Evolutionary conservation across 805 yeast genomes (phyloP).

Genomic region (Schwanniomyces polymorphus): DNA sequence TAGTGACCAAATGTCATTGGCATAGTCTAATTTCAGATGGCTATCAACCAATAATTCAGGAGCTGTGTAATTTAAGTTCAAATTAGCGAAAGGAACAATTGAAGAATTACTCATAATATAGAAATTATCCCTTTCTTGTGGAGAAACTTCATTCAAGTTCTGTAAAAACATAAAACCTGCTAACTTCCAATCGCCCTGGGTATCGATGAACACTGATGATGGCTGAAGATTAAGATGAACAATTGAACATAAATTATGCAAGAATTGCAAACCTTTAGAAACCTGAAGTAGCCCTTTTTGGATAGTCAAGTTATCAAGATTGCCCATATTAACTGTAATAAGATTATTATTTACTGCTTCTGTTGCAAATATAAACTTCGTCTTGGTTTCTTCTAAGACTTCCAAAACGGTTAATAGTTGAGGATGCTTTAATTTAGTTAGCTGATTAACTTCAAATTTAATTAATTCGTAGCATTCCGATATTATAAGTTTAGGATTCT

Average conservation of each 20-base stretch:
- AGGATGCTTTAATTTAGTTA: slow-evolving; percentile 88
- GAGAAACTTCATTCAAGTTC: slow-evolving; percentile 49
- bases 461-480: slow-evolving; percentile 68
- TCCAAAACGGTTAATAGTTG: slow-evolving; percentile 80
- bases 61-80: slow-evolving; percentile 73
- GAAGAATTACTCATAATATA: slow-evolving; percentile 73
- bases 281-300: slow-evolving; percentile 83
- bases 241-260: slow-evolving; percentile 72
- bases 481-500: slow-evolving; percentile 48
- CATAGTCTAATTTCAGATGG: slow-evolving; percentile 50
- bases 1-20: slow-evolving; percentile 81
- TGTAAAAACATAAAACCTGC: slow-evolving; percentile 62
- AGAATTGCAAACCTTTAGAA: slow-evolving; percentile 74
- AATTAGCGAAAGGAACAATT: slow-evolving; percentile 73
- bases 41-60: slow-evolving; percentile 79
- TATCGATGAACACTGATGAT: slow-evolving; percentile 69
- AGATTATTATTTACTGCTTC: slow-evolving; percentile 70
- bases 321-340: slow-evolving; percentile 28
- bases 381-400: slow-evolving; percentile 84
- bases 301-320: slow-evolving; percentile 66
- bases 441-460: slow-evolving; percentile 63
- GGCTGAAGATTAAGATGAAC: slow-evolving; percentile 84
- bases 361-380: slow-evolving; percentile 76
- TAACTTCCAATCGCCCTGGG: slow-evolving; percentile 91
- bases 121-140: slow-evolving; percentile 53